Conservation (phyloP, 169 alveolate genomes). For the Plasmodium inui region DNA sequence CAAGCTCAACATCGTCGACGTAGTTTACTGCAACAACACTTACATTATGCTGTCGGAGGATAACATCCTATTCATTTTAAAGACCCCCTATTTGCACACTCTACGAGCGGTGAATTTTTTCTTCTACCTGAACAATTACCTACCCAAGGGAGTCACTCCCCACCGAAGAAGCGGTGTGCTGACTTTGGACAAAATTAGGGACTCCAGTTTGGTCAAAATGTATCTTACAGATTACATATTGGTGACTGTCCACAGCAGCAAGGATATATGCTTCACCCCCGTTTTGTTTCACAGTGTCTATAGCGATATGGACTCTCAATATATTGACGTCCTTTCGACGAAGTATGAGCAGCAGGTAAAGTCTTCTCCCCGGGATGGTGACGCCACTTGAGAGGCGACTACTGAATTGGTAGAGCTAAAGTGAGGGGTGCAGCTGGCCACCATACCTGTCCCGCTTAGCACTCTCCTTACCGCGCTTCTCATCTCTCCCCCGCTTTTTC, state of each 20-base stretch:
- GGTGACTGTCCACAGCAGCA: slow-evolving; percentile 38
- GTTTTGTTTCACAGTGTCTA: slow-evolving; percentile 43
- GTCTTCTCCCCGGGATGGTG: not conserved
- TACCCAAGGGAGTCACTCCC: not conserved
- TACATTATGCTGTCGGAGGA: slow-evolving; percentile 58
- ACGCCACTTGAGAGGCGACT: not conserved
- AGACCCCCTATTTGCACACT: slow-evolving; percentile 25
- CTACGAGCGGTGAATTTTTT: slow-evolving; percentile 40
- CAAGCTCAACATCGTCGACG: slow-evolving; percentile 8
- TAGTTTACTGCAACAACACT: slow-evolving; percentile 62
- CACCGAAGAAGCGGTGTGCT: not conserved
- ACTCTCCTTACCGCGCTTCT: not conserved
- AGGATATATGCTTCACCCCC: slow-evolving; percentile 56
- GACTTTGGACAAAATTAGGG: slow-evolving; percentile 10
- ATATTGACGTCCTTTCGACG: slow-evolving; percentile 46
- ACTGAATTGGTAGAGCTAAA: not conserved
- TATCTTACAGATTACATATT: slow-evolving; percentile 57
- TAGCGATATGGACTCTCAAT: slow-evolving; percentile 24
- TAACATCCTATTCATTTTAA: slow-evolving; percentile 43
- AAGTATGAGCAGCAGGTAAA: slow-evolving; percentile 52
- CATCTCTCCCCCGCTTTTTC: no score
- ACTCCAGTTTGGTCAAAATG: slow-evolving; percentile 22
- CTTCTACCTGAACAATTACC: slow-evolving; percentile 30
- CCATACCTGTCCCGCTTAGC: not conserved
- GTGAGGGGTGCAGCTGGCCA: not conserved